phyloP scores from a whole-genome alignment of 805 yeast species.

The Ogataea paraovalis region DNA sequence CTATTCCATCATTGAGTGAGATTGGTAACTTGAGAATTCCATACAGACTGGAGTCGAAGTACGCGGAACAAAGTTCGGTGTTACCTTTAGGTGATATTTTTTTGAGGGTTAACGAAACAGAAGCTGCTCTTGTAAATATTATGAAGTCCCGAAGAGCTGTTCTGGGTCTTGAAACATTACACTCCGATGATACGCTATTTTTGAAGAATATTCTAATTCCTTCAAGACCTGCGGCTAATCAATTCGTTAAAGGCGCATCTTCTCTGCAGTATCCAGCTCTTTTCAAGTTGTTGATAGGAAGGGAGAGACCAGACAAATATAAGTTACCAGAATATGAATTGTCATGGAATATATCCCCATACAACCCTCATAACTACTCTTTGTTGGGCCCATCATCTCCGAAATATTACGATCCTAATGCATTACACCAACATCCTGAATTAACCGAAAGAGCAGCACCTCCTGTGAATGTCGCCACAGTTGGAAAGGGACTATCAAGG shows the following conservation, averaged over 20 bases:
- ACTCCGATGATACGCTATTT: constrained; percentile 55
- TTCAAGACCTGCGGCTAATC: constrained; percentile 73
- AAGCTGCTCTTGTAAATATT: constrained; percentile 48
- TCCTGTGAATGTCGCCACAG: constrained; percentile 8
- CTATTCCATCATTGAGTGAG: constrained; percentile 64
- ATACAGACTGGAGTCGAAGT: constrained; percentile 36
- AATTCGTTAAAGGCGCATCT: constrained; percentile 80
- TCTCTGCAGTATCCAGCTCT: constrained; percentile 60
- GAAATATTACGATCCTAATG: constrained; percentile 30
- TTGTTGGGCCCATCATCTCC: constrained; percentile 28
- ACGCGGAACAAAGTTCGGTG: constrained; percentile 40
- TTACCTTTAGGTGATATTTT: constrained; percentile 47
- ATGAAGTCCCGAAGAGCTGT: constrained; percentile 40
- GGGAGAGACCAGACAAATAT: constrained; percentile 53
- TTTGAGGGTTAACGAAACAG: constrained; percentile 51
- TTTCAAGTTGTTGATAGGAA: constrained; percentile 67
- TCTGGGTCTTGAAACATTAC: constrained; percentile 22
- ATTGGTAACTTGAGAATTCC: constrained; percentile 46
- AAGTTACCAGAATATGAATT: constrained; percentile 46
- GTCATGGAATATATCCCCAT: constrained; percentile 44
- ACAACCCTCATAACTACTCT: constrained; percentile 31
- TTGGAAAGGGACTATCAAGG: constrained; percentile 15
- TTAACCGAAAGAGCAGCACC: constrained; percentile 16
- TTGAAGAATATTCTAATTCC: constrained; percentile 68
- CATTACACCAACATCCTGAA: constrained; percentile 28